phyloP scores from a whole-genome alignment of 257 asterid species.

The Solanum pinnatisectum region DNA sequence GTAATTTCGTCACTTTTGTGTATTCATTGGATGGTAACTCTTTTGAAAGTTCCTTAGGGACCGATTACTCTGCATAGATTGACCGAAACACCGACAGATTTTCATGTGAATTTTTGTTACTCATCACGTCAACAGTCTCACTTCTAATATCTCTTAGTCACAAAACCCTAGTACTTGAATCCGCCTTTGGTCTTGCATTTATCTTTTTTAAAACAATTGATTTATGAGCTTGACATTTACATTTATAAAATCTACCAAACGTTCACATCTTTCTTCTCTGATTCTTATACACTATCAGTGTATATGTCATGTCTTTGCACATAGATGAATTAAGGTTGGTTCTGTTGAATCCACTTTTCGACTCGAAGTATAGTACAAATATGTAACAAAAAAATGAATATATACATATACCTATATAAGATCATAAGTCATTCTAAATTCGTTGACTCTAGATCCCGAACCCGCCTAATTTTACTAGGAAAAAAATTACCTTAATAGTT shows the following conservation, averaged over 20 bases:
- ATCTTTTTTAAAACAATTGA: background rate
- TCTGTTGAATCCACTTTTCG: background rate
- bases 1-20: background rate
- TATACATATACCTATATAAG: too few species aligned
- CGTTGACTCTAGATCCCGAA: background rate
- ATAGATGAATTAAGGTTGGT: background rate
- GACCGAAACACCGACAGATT: fast-evolving
- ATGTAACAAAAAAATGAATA: too few species aligned
- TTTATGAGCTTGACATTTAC: background rate
- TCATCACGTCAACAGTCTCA: background rate
- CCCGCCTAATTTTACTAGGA: background rate
- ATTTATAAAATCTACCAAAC: background rate
- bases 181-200: background rate
- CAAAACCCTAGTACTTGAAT: background rate
- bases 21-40: background rate
- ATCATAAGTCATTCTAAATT: background rate
- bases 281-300: background rate
- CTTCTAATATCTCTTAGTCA: background rate
- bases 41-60: background rate
- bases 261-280: background rate
- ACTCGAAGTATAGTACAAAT: background rate
- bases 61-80: background rate
- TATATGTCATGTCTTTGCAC: background rate
- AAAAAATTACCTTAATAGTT: constrained; percentile 13
- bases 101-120: background rate